Conservation (phyloP, 495 filamentous ascomycete species). For the Patellaria atrata region DNA sequence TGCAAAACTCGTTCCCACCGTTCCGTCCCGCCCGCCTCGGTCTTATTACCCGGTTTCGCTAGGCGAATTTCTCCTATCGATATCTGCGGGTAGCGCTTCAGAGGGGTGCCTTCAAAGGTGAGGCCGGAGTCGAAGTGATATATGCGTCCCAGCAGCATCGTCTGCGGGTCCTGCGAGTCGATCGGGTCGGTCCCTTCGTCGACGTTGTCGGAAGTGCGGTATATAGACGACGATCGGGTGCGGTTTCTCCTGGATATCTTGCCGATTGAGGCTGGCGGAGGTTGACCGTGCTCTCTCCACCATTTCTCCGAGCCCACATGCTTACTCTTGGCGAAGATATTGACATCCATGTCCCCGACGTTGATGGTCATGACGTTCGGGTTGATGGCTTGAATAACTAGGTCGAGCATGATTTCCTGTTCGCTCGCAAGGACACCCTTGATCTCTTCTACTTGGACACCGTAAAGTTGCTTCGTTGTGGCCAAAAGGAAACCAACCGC, state of each 20-base stretch:
- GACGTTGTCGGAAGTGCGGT: conserved; percentile 25
- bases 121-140: conserved; percentile 74
- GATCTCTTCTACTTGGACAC: conserved; percentile 61
- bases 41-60: conserved; percentile 72
- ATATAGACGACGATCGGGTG: background rate
- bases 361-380: conserved; percentile 80
- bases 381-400: conserved; percentile 77
- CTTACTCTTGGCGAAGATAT: conserved; percentile 85
- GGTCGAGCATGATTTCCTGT: conserved; percentile 89
- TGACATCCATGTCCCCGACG: conserved; percentile 70
- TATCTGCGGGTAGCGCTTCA: conserved; percentile 46
- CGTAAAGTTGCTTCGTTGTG: conserved; percentile 72
- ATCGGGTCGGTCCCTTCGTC: conserved; percentile 64
- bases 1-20: conserved; percentile 85
- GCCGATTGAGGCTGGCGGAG: no score
- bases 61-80: conserved; percentile 76
- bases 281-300: conserved; percentile 49
- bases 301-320: conserved; percentile 66
- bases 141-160: conserved; percentile 81
- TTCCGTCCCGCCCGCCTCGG: conserved; percentile 68
- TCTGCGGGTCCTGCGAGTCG: conserved; percentile 51
- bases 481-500: conserved; percentile 77
- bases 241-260: conserved; percentile 22
- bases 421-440: conserved; percentile 84
- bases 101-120: conserved; percentile 74